Evolutionary conservation across 2,329 filamentous ascomycete species (phyloP).

Genomic region (Epichloe glyceriae): DNA sequence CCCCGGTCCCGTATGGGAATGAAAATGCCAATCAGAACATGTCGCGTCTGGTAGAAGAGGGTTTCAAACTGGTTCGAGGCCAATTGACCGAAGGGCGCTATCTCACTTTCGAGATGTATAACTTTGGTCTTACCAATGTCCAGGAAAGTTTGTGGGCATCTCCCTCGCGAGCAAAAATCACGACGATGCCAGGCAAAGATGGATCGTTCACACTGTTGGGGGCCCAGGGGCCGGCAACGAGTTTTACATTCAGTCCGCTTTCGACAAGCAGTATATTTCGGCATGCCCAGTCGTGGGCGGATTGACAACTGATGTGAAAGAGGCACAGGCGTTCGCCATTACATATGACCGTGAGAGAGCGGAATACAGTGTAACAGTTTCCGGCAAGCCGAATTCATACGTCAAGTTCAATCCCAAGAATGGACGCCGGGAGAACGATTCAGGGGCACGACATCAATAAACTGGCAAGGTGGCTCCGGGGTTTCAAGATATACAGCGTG

Average conservation of each 20-base stretch:
- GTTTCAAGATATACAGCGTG: constrained; percentile 6
- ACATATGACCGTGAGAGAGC: constrained; percentile 1
- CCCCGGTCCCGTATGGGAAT: constrained; percentile 7
- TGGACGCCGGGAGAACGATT: not conserved
- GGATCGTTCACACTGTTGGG: constrained; percentile 30
- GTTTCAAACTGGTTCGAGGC: constrained; percentile 38
- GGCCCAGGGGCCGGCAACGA: constrained; percentile 13
- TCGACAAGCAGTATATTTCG: constrained; percentile 13
- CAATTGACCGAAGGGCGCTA: constrained; percentile 40
- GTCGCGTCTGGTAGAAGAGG: constrained; percentile 53
- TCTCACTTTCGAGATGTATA: constrained; percentile 32
- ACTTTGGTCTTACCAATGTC: constrained; percentile 23
- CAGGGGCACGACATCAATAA: not conserved
- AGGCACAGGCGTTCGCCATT: constrained; percentile 7
- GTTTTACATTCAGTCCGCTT: constrained; percentile 14
- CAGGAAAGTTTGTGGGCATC: constrained; percentile 12
- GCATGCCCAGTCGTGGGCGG: constrained; percentile 28
- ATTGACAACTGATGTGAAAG: constrained; percentile 4
- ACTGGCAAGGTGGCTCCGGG: not conserved
- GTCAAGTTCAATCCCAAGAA: not conserved
- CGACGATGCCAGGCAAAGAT: constrained; percentile 29
- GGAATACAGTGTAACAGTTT: constrained; percentile 3
- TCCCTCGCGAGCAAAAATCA: constrained; percentile 18
- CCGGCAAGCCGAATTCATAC: not conserved
- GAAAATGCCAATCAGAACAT: constrained; percentile 62